Evolutionary conservation across 805 yeast genomes (phyloP), one percentile per base, ranked within the genome.

Genomic region (Lachancea sp.): DNA sequence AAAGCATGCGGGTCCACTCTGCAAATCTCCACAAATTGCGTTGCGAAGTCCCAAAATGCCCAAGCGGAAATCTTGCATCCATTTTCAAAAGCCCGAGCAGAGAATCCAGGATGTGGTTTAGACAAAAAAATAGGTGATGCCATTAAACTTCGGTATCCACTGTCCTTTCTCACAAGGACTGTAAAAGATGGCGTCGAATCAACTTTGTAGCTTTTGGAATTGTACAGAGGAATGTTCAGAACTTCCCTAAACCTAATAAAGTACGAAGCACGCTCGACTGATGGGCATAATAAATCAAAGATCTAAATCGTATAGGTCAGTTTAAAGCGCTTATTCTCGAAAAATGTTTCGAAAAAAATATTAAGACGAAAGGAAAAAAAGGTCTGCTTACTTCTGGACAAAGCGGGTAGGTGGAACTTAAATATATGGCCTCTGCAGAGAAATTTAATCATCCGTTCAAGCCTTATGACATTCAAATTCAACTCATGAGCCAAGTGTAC

Each of bases 401-500:
- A n/a, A n/a, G n/a, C n/a, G n/a, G 16, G 18, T 28, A 9, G 30
- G 8, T 15, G 16, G 15, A 9, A 15, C 18, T 28, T 8, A 4
- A 11, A 28, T 13, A 16, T 28, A 28, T 28, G 30, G 30, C 17
- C 18, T 13, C 30, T 4, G 18, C 13, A 15, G 35, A 21, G 26
- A 35, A 47, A 17, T 85, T 72, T 60, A 65, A 73, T 53, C 97
- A 89, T 57, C 97, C 97, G 1, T 89, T 70, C 56, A 54, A 60
- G 34, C 97, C 97, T 0, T 89, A 89, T 58, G 69, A 68, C 19
- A 87, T 88, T 46, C 97, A 89, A 57, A 31, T 72, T 17, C 74
- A 80, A 44, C 72, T 89, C 48, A 89, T 89, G 97, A 64, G 68
- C 22, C 74, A 79, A 16, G 70, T 90, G n/a, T 83, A 83, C 50